These are phyloP conservation scores for Hevea brasiliensis DNA, from an alignment of 345 rosid genomes.

Conservation along the genomic window DNA sequence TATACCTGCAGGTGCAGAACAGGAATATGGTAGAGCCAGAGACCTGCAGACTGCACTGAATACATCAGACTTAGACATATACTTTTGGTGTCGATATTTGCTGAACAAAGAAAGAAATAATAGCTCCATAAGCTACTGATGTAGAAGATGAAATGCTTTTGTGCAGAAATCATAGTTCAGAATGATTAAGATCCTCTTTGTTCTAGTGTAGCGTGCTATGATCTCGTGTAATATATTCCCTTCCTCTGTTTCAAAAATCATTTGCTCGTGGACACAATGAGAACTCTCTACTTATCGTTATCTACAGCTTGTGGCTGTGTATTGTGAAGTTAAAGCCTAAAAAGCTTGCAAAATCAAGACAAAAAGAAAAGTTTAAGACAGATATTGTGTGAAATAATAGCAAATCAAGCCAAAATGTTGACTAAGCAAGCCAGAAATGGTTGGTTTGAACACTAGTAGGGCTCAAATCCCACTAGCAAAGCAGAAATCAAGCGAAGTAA, in stretches of 20 bases:
- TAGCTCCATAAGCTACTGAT: neutral
- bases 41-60: neutral
- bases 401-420: neutral
- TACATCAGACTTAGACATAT: neutral
- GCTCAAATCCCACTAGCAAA: constrained; percentile 32
- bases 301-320: no score
- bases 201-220: neutral
- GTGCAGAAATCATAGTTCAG: neutral
- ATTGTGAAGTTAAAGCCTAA: no score
- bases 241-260: no score
- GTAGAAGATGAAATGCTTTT: neutral
- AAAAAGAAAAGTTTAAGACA: no score
- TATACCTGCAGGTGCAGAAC: neutral
- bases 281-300: no score
- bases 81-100: neutral
- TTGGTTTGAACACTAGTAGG: constrained; percentile 5
- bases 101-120: neutral
- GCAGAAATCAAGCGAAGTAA: constrained; percentile 23
- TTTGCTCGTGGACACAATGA: no score
- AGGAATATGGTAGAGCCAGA: no score
- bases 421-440: no score
- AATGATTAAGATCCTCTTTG: neutral
- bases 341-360: no score
- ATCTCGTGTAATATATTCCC: neutral
- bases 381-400: no score